Base-by-base conservation (phyloP, 257 asterid genomes). In the Echium plantagineum region DNA sequence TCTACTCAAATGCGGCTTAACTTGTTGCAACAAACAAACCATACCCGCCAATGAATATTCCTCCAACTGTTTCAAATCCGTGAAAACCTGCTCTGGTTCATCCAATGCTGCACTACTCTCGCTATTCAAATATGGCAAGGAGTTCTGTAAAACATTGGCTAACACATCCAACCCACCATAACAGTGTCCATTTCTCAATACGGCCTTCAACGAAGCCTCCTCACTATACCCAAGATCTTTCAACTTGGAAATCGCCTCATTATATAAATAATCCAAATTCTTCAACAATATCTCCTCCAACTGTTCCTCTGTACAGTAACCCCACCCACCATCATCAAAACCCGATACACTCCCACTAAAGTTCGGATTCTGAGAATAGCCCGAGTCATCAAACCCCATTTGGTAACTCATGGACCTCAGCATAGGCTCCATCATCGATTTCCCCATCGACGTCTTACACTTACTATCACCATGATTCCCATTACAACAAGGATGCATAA, bases 121-220 rank as follows among this genome's bases (percentile, higher is more conserved):
- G 61, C 69, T 78, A 66, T 73, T 85, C 59, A 88, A 63, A 74
- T 81, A 85, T 55, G 93, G 82, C 79, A 85, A 63, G n/a, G 89
- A 69, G 61, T 88, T 91, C 52, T 81, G 95, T 72, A 88, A 59
- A 22, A 91, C 78, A 60, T 91, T 88, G 12, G 88, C 86, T 61
- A 84, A 71, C 22, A 85, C 95, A 75, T 91, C 96, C 96, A 85
- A 81, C 61, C 94, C 96, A 52, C 94, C 97, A 72, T 84, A 83
- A 63, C 87, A 86, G 65, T 80, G 82, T 46, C 94, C 96, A 65
- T 84, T 84, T 61, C 80, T 81, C 69, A 90, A 66, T 46, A 84
- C 72, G 12, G 97, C 97, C 68, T 78, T 86, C 66, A 82, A 57
- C 7, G 87, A 94, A 63, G 75, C 85, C 18, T 86, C 90, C 63